Conservation (phyloP, 2,329 filamentous ascomycete genomes). For the Lasiodiplodia sp. region DNA sequence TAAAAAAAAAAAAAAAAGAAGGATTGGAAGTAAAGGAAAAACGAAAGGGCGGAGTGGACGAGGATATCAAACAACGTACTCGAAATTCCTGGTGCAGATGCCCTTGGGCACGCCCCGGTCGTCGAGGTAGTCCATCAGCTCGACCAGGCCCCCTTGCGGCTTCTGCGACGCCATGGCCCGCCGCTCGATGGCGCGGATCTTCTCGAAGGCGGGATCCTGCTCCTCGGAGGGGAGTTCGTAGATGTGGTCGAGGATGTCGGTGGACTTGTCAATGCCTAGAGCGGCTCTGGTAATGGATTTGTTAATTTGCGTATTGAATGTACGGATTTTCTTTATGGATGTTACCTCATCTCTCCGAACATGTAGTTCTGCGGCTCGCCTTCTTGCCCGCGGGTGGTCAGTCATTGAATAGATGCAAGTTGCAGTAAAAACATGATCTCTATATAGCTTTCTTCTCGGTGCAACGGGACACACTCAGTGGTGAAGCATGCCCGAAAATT, state of each 20-base stretch:
- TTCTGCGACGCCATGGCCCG: constrained; percentile 79
- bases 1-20: no score
- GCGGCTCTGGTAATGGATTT: constrained; percentile 53
- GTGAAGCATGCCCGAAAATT: background rate
- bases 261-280: constrained; percentile 73
- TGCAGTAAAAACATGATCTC: no score
- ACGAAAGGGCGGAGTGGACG: background rate
- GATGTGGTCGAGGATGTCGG: constrained; percentile 91
- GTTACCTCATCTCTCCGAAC: constrained; percentile 87
- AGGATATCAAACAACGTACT: constrained; percentile 43
- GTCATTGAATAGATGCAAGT: background rate
- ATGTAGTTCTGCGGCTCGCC: constrained; percentile 95
- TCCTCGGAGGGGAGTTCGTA: constrained; percentile 69
- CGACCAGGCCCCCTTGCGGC: constrained; percentile 79
- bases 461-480: no score
- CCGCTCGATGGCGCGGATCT: constrained; percentile 81
- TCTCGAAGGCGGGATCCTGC: constrained; percentile 71
- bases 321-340: no score
- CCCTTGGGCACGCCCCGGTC: constrained; percentile 72
- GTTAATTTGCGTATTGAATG: background rate
- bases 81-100: constrained; percentile 95
- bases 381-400: constrained; percentile 33
- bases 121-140: constrained; percentile 85
- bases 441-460: no score
- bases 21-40: constrained; percentile 32